Percentiles rank a stretch among this genome's conserved stretches.
These are phyloP conservation scores for Backusella tuberculispora DNA, from an alignment of 192 early-diverging fungal genomes.

Conservation along the genomic window DNA sequence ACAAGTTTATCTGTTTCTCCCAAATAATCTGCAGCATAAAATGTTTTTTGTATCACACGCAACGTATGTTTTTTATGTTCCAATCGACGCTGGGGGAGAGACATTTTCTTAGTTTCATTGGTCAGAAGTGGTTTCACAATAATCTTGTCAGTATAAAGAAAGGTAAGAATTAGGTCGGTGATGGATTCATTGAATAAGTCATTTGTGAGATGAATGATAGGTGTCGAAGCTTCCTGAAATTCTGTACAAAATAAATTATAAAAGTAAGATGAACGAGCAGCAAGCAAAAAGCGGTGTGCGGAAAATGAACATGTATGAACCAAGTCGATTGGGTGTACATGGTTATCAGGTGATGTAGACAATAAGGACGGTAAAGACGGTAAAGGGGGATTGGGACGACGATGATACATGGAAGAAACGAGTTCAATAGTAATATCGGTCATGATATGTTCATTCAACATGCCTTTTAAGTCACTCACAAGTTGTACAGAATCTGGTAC, in stretches of 20 bases:
- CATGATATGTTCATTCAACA: not conserved
- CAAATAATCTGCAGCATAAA: conserved; percentile 36
- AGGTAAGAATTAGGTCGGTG: conserved; percentile 29
- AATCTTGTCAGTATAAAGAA: conserved; percentile 34
- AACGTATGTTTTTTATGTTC: conserved; percentile 32
- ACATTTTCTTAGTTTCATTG: not conserved
- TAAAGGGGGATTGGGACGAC: not conserved
- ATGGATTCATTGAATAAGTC: conserved; percentile 33
- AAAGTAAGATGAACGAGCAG: conserved; percentile 40
- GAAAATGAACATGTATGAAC: not conserved
- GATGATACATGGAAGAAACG: not conserved
- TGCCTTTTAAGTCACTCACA: not conserved
- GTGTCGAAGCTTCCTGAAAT: conserved; percentile 21
- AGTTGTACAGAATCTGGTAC: conserved; percentile 13
- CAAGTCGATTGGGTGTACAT: not conserved
- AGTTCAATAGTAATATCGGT: conserved; percentile 1
- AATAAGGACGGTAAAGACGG: conserved; percentile 7
- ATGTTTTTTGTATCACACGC: conserved; percentile 35
- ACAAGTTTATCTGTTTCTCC: conserved; percentile 22
- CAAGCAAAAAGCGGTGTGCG: conserved; percentile 38
- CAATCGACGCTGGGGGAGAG: not conserved
- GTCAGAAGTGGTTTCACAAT: not conserved
- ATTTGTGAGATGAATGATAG: conserved; percentile 22
- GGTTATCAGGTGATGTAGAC: conserved; percentile 2
- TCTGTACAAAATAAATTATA: conserved; percentile 32